Evolutionary conservation across 371 early-diverging fungal genomes (phyloP).

Genomic region (Mucor lusitanicus): DNA sequence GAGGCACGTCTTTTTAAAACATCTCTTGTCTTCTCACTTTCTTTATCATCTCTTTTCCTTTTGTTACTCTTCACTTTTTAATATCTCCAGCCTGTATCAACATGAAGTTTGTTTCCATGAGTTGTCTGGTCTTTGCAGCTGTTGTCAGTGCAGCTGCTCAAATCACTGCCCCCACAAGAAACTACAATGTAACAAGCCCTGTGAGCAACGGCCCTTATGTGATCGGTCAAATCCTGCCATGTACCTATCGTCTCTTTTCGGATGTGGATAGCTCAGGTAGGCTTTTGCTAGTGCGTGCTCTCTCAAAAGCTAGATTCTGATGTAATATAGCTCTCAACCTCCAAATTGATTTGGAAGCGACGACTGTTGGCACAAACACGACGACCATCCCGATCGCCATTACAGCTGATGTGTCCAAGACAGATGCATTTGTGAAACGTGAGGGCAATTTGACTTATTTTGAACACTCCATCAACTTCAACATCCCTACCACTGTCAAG

Average conservation of each 20-base stretch:
- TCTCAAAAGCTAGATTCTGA: not conserved
- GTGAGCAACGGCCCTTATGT: constrained; percentile 47
- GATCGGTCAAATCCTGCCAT: constrained; percentile 47
- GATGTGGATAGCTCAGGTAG: constrained; percentile 51
- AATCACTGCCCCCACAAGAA: constrained; percentile 43
- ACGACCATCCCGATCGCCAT: constrained; percentile 33
- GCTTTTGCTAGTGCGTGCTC: not conserved
- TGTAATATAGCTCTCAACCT: constrained; percentile 29
- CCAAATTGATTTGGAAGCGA: constrained; percentile 29
- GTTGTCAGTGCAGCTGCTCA: constrained; percentile 24
- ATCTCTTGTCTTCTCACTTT: not conserved
- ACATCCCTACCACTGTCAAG: constrained; percentile 35
- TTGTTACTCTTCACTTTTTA: not conserved
- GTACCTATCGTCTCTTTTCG: constrained; percentile 46
- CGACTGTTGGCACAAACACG: constrained; percentile 12
- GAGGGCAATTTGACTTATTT: constrained; percentile 47
- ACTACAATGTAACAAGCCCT: constrained; percentile 48
- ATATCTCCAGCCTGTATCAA: not conserved
- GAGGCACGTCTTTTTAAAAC: not conserved
- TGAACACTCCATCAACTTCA: constrained; percentile 51
- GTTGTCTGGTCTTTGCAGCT: not conserved
- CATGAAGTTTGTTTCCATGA: constrained; percentile 10
- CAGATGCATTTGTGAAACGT: constrained; percentile 39
- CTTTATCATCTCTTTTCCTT: not conserved
- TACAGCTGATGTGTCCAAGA: constrained; percentile 47